phyloP scores from a whole-genome alignment of 805 yeast genomes.

The Lipomyces oligophaga region DNA sequence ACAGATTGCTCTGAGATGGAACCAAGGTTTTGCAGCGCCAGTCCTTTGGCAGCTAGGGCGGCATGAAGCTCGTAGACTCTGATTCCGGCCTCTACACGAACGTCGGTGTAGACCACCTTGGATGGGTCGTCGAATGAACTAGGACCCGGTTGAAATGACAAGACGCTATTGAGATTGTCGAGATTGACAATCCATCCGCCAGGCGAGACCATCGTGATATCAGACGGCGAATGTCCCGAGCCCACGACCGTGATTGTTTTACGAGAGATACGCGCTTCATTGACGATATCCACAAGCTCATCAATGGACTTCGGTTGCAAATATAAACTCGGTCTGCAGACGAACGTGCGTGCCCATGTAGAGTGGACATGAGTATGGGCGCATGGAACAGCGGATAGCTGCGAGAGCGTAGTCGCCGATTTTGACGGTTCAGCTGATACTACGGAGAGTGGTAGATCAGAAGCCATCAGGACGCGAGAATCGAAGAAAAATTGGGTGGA shows the following conservation, averaged over 20 bases:
- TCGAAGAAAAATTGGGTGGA: too few relatives aligned
- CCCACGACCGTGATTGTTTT: slow-evolving; percentile 83
- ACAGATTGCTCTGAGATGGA: slow-evolving; percentile 90
- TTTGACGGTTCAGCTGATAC: too few relatives aligned
- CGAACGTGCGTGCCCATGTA: slow-evolving; percentile 91
- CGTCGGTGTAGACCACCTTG: slow-evolving; percentile 86
- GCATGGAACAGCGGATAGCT: background rate
- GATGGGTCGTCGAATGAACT: slow-evolving; percentile 57
- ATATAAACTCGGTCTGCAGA: slow-evolving; percentile 68
- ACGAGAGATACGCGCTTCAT: slow-evolving; percentile 53
- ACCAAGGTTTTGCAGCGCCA: slow-evolving; percentile 87
- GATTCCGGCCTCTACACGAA: slow-evolving; percentile 92
- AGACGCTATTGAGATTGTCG: slow-evolving; percentile 60
- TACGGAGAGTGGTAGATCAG: too few relatives aligned
- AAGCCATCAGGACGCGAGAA: too few relatives aligned
- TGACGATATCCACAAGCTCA: slow-evolving; percentile 65
- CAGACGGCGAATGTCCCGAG: slow-evolving; percentile 93
- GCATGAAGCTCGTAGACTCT: slow-evolving; percentile 72
- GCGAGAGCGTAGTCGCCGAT: background rate
- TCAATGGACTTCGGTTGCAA: slow-evolving; percentile 71
- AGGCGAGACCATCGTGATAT: slow-evolving; percentile 66
- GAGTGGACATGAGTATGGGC: slow-evolving; percentile 3
- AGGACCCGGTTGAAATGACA: slow-evolving; percentile 33
- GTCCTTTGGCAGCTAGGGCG: slow-evolving; percentile 55
- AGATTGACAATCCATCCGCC: slow-evolving; percentile 82